Evolutionary conservation across 1,139 yeast species (phyloP).

Genomic region (Arxiozyma slooffiae): DNA sequence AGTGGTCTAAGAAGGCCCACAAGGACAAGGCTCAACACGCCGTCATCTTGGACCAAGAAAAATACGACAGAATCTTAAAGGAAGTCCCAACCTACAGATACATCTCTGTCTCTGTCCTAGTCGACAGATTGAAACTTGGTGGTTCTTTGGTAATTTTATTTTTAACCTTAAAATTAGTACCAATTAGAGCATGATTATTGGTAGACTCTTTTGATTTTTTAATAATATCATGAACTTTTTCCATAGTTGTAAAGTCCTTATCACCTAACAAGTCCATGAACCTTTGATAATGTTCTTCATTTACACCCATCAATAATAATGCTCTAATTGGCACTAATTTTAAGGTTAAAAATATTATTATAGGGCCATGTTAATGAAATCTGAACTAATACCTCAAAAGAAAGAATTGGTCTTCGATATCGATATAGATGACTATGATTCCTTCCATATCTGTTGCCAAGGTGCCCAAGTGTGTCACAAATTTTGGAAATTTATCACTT

Average conservation of each 20-base stretch:
- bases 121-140: conserved; percentile 98
- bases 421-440: conserved; percentile 95
- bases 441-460: conserved; percentile 83
- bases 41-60: conserved; percentile 94
- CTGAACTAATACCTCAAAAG: conserved; percentile 66
- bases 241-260: not conserved
- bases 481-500: conserved; percentile 92
- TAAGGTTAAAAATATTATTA: no score
- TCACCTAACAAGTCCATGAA: not conserved
- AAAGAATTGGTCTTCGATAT: conserved; percentile 94
- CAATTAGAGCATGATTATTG: not conserved
- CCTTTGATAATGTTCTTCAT: not conserved
- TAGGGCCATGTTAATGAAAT: conserved; percentile 67
- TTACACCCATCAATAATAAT: not conserved
- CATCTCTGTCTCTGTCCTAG: conserved; percentile 95
- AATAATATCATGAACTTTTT: not conserved
- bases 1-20: conserved; percentile 99
- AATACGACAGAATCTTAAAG: conserved; percentile 98
- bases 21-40: conserved; percentile 99
- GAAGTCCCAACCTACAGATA: conserved; percentile 99
- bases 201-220: no score
- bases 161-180: no score
- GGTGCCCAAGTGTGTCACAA: conserved; percentile 76
- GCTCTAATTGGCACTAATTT: not conserved
- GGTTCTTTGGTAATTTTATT: conserved; percentile 77